Percentiles rank a stretch among this genome's conserved stretches.
Evolutionary conservation across 768 basidiomycete genomes (phyloP).

Genomic region (Hypholoma fasciculare): DNA sequence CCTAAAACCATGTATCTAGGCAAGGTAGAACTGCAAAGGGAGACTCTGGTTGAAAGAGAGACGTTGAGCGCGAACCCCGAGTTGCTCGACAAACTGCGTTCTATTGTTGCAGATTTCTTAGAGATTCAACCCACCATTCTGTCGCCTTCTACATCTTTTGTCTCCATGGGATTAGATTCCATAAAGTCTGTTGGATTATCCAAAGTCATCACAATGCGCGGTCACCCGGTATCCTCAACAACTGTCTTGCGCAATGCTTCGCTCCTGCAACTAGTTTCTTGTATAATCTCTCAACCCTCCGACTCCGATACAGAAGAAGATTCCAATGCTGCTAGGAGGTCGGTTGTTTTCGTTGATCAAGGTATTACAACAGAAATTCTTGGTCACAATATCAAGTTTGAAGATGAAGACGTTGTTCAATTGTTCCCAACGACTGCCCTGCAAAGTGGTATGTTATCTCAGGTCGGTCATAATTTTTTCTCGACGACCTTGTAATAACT

Average conservation of each 20-base stretch:
- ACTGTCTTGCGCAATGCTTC: constrained; percentile 36
- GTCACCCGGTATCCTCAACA: constrained; percentile 31
- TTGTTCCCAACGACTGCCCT: constrained; percentile 42
- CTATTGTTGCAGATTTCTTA: constrained; percentile 26
- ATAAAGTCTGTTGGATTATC: constrained; percentile 46
- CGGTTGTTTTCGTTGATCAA: neutral
- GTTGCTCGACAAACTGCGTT: constrained; percentile 14
- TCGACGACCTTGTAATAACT: neutral
- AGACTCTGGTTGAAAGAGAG: neutral
- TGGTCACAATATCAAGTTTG: constrained; percentile 17
- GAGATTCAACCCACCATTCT: constrained; percentile 20
- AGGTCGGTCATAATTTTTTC: constrained; percentile 27
- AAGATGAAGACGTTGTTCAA: constrained; percentile 28
- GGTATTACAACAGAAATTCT: constrained; percentile 8
- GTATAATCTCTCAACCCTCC: constrained; percentile 5
- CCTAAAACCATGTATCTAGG: neutral
- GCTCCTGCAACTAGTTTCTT: constrained; percentile 15
- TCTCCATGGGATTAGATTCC: constrained; percentile 48
- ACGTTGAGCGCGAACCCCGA: constrained; percentile 10
- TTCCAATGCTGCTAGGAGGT: neutral
- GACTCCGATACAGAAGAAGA: neutral
- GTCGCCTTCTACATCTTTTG: constrained; percentile 31
- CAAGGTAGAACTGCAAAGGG: neutral
- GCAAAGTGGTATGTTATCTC: constrained; percentile 51
- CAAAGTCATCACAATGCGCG: constrained; percentile 30